A percentile compares a stretch with the other conserved stretches of the same genome.
These are phyloP conservation scores for Monosporascus sp. DNA, from an alignment of 2,329 filamentous ascomycete genomes.

Conservation along the genomic window DNA sequence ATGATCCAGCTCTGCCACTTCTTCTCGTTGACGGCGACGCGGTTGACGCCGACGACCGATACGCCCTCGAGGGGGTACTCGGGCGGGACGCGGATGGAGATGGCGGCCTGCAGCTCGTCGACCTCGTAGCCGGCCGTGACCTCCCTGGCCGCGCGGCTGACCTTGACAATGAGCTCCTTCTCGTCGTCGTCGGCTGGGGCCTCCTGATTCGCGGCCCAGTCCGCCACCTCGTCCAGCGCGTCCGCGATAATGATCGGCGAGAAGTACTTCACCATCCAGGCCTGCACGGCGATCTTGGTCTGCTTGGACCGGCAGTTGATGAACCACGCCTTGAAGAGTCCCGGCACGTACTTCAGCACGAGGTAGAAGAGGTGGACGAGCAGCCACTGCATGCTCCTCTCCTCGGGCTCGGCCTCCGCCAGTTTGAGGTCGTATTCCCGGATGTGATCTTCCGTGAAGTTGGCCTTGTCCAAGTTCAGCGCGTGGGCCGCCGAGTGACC, in stretches of 20 bases:
- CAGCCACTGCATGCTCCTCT: conserved; percentile 76
- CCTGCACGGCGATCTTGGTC: conserved; percentile 71
- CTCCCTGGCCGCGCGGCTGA: conserved; percentile 66
- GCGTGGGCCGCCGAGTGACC: conserved; percentile 71
- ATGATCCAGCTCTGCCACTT: conserved; percentile 92
- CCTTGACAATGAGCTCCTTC: conserved; percentile 59
- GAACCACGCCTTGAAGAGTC: conserved; percentile 79
- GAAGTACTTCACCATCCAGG: conserved; percentile 82
- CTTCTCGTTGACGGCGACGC: conserved; percentile 81
- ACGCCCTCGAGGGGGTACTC: conserved; percentile 80
- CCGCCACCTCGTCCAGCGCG: conserved; percentile 60
- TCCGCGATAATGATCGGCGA: conserved; percentile 64
- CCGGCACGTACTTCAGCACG: conserved; percentile 68
- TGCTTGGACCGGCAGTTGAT: conserved; percentile 74
- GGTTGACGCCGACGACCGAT: conserved; percentile 68
- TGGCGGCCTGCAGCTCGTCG: conserved; percentile 78
- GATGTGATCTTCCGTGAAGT: conserved; percentile 54
- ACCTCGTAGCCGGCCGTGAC: conserved; percentile 80
- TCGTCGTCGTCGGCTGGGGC: conserved; percentile 43
- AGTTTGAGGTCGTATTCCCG: conserved; percentile 46
- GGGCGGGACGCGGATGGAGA: conserved; percentile 73
- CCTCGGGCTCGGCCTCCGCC: conserved; percentile 53
- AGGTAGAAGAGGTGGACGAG: conserved; percentile 83
- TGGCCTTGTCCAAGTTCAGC: conserved; percentile 65
- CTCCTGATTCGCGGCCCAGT: conserved; percentile 57